phyloP scores from a whole-genome alignment of 139 green algal genomes.

The Nannochloris sp. region DNA sequence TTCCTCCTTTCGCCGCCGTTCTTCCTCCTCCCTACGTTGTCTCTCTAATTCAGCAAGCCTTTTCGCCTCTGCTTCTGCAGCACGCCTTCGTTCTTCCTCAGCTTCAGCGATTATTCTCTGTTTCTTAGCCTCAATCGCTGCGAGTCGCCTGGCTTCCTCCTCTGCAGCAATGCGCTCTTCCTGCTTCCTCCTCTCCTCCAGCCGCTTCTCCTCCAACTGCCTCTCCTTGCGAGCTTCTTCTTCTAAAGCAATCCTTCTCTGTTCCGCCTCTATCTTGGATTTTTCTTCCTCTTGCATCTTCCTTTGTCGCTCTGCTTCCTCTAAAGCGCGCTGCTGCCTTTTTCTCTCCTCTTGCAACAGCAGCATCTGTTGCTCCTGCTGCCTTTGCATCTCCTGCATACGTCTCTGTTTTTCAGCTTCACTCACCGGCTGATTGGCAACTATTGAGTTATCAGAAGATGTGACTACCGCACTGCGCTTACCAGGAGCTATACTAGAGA shows the following conservation, averaged over 20 bases:
- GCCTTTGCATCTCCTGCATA: not conserved
- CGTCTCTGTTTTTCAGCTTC: not conserved
- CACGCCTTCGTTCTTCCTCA: conserved; percentile 2
- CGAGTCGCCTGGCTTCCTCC: not conserved
- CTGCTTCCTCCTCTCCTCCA: conserved; percentile 6
- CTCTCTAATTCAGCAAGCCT: not conserved
- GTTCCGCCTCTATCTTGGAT: not conserved
- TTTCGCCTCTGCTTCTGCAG: conserved; percentile 10
- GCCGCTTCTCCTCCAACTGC: not conserved
- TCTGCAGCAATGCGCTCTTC: not conserved
- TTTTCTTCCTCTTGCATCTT: conserved; percentile 1
- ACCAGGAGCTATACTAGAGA: conserved; percentile 14
- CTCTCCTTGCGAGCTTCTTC: conserved; percentile 3
- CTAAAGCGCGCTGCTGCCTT: not conserved
- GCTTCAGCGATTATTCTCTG: not conserved
- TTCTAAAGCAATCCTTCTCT: conserved; percentile 3
- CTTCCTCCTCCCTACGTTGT: not conserved
- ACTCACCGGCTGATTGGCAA: not conserved
- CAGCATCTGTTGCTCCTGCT: conserved; percentile 4
- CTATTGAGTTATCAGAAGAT: conserved; percentile 11
- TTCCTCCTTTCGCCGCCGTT: conserved; percentile 1
- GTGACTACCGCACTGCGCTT: conserved; percentile 17
- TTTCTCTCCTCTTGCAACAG: conserved; percentile 5
- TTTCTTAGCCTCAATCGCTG: not conserved
- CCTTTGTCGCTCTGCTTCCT: conserved; percentile 12